These are phyloP conservation scores for Apiospora phragmitis DNA, from an alignment of 2,329 filamentous ascomycete genomes.

Conservation along the genomic window DNA sequence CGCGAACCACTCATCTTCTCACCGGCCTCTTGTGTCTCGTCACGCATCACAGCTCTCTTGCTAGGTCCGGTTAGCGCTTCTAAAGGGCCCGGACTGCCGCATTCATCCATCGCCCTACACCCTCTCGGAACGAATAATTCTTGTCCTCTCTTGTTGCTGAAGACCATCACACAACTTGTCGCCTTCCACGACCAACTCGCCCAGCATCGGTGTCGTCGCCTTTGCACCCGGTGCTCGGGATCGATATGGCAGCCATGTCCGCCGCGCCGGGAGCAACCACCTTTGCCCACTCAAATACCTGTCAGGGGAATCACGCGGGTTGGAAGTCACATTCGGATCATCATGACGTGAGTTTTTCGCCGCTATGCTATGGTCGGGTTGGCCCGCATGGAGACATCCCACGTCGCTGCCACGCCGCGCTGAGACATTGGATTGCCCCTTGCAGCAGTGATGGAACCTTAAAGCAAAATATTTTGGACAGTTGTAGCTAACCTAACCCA, in stretches of 20 bases:
- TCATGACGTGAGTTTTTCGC: conserved; percentile 28
- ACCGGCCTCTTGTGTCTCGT: not conserved
- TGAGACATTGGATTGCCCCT: not conserved
- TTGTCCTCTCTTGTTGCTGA: not conserved
- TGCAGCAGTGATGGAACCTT: not conserved
- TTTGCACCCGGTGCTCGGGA: conserved; percentile 10
- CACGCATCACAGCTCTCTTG: not conserved
- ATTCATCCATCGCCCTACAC: not conserved
- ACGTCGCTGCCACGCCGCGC: not conserved
- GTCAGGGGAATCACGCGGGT: conserved; percentile 45
- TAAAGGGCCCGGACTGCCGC: not conserved
- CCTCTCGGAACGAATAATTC: not conserved
- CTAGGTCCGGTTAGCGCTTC: not conserved
- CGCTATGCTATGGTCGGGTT: not conserved
- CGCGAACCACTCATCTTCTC: not conserved
- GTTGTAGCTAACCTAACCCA: not conserved
- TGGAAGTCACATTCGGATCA: conserved; percentile 38
- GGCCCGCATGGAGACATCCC: not conserved
- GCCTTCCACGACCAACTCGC: not conserved
- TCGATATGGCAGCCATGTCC: conserved; percentile 54
- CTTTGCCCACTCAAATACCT: conserved; percentile 50
- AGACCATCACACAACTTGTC: not conserved
- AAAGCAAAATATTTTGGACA: not conserved
- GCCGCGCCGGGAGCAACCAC: conserved; percentile 48
- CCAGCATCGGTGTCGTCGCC: not conserved